Base-by-base conservation (phyloP, 495 filamentous ascomycete species). In the Paragyromitra xinjiangensis region DNA sequence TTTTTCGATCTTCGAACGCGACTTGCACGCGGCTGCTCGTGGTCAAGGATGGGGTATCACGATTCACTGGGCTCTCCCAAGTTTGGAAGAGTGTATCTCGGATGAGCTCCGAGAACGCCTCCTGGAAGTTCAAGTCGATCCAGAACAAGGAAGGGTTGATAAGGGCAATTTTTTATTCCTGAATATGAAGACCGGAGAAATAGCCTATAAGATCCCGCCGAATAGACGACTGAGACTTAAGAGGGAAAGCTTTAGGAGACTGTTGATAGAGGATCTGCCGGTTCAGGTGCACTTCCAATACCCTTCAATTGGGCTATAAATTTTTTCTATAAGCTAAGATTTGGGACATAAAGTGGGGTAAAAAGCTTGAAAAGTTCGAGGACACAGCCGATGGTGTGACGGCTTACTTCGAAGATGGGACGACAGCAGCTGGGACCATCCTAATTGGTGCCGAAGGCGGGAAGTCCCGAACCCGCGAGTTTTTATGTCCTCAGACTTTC, bases 361-460 rank as follows among this genome's bases (percentile, higher is more conserved):
- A 89, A 76, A 82, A 71, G 3, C 69, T 89, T 37, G 44, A 56
- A n/a, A 78, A 71, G 3, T 81, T 88, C 34, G 83, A 87, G 26
- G 80, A 77, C 2, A 78, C 77, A 0, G 71, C 75, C 0, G 77
- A 82, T 4, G 81, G 78, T 1, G 85, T 89, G 59, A 86, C 81
- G 4, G 87, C 83, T 3, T 79, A 83, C 37, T 91, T 91, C 71
- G 82, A 83, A 12, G 90, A 91, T 75, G 87, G 86, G 9, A 84
- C 85, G 3, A 83, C 78, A 0, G 85, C 73, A 14, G 83, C 80
- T 3, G 90, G 89, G 0, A 81, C 81, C 0, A 80, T 91, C 1
- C 79, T 92, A 12, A 78, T 91, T 56, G 90, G 86, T 44, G 85
- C 84, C 68, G 90, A 92, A 80, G 90, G 90, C 6, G 81, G 84